A percentile compares a stretch with the other conserved stretches of the same genome.
These are phyloP conservation scores for Mortierella alpina DNA, from an alignment of 192 early-diverging fungal genomes.

Conservation along the genomic window DNA sequence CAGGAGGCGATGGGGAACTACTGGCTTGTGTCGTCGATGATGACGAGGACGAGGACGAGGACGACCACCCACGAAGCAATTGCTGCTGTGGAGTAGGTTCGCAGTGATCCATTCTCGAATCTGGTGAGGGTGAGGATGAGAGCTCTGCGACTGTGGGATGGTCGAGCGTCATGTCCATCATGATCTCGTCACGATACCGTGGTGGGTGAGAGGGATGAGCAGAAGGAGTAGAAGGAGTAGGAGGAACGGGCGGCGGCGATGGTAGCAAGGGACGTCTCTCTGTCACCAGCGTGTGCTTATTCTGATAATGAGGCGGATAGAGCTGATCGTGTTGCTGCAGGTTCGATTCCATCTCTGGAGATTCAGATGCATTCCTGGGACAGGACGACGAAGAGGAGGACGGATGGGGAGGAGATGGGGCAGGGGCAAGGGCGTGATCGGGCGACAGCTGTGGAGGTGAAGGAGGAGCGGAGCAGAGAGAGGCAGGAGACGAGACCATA, in stretches of 20 bases:
- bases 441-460: conserved; percentile 3
- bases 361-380: conserved; percentile 19
- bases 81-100: conserved; percentile 7
- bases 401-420: not conserved
- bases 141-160: conserved; percentile 13
- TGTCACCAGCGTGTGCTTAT: too few relatives aligned
- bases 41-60: conserved; percentile 34
- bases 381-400: conserved; percentile 11
- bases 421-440: conserved; percentile 13
- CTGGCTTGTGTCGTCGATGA: conserved; percentile 12
- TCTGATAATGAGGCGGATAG: not conserved
- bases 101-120: conserved; percentile 48
- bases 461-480: conserved; percentile 1
- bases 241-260: not conserved
- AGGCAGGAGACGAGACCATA: conserved; percentile 12
- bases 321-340: not conserved
- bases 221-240: not conserved
- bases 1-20: conserved; percentile 42
- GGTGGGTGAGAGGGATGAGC: not conserved
- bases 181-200: conserved; percentile 1
- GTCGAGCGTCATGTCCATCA: conserved; percentile 9
- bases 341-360: conserved; percentile 24
- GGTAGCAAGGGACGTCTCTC: conserved; percentile 1
- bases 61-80: not conserved
- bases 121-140: conserved; percentile 13